Evolutionary conservation across 257 asterid genomes (phyloP).

Genomic region (Nicotiana tabacum): DNA sequence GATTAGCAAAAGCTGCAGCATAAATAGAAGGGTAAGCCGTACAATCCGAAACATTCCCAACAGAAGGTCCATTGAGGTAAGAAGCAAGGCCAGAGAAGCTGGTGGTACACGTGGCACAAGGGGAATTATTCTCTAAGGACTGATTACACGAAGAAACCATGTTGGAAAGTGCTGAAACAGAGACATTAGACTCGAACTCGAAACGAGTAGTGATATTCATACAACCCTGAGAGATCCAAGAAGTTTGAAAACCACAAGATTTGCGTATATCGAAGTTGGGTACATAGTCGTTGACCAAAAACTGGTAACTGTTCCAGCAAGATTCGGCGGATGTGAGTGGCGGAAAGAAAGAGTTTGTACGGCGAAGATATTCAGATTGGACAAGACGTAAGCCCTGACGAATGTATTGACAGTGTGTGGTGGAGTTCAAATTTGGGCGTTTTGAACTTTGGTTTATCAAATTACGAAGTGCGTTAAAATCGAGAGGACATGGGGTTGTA

Average conservation of each 20-base stretch:
- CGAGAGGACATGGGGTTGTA: conserved; percentile 47
- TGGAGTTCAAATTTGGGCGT: conserved; percentile 26
- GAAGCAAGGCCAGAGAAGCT: conserved; percentile 52
- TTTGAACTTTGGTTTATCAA: conserved; percentile 16
- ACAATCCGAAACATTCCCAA: conserved; percentile 65
- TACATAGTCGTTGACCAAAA: conserved; percentile 33
- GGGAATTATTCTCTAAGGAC: conserved; percentile 55
- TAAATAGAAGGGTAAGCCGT: conserved; percentile 54
- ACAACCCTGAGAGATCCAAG: conserved; percentile 70
- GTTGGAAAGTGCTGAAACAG: conserved; percentile 25
- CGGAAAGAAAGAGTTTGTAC: conserved; percentile 53
- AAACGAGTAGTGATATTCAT: conserved; percentile 61
- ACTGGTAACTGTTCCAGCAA: conserved; percentile 55
- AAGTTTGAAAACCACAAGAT: conserved; percentile 50
- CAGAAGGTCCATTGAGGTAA: conserved; percentile 39
- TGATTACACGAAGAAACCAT: conserved; percentile 51
- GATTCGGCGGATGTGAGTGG: conserved; percentile 47
- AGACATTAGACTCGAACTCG: conserved; percentile 51
- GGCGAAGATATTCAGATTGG: conserved; percentile 52
- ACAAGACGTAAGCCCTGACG: conserved; percentile 70
- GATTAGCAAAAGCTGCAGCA: conserved; percentile 62
- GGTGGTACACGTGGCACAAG: conserved; percentile 76
- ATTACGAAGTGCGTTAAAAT: conserved; percentile 39
- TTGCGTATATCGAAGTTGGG: conserved; percentile 42
- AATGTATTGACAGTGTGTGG: conserved; percentile 52